Evolutionary conservation across 192 early-diverging fungal genomes (phyloP), one percentile per base, ranked within the genome.

Genomic region (Spinellus fusiger): DNA sequence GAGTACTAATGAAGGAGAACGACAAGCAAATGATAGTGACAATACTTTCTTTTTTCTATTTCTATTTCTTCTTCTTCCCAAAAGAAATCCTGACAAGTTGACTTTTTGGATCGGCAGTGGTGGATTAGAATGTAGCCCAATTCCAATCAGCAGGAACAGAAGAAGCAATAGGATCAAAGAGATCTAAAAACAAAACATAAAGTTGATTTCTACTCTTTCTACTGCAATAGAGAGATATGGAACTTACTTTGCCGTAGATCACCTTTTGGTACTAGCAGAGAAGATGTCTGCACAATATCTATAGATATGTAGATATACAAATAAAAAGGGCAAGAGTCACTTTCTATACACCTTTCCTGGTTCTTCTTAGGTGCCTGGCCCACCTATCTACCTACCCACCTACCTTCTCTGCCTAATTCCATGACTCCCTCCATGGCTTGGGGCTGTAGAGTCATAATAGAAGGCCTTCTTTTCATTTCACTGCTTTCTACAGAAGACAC

Each of bases 401-500:
- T 69, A 69, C 67, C 67, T 53, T 69, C 67, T 10, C 67, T 29
- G 18, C 67, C 61, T 18, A 69, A 22, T 51, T 69, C 67, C 31
- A 57, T 49, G 18, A 69, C 55, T 6, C 67, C 67, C 34, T 69
- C 67, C 59, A 69, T 58, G 22, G 61, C 67, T 25, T 69, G 67
- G 4, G 67, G 67, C 35, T 56, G 60, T 15, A 62, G 53, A 1
- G 67, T 69, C 67, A 69, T 69, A 15, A 69, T 69, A 22, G 40
- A 27, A 13, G 38, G 46, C 23, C 38, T 26, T 48, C 40, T 46
- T 18, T 48, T 44, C 6, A 34, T 25, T 44, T 22, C 35, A 44
- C 8, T 56, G 29, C 34, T 34, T 40, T 31, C 13, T 22, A 23
- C 35, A n/a, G 34, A 15, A 5, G 33, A 15, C 5, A 31, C 26